Base-by-base conservation (phyloP, 1,284 basidiomycete species). In the Butyriboletus appendiculatus region DNA sequence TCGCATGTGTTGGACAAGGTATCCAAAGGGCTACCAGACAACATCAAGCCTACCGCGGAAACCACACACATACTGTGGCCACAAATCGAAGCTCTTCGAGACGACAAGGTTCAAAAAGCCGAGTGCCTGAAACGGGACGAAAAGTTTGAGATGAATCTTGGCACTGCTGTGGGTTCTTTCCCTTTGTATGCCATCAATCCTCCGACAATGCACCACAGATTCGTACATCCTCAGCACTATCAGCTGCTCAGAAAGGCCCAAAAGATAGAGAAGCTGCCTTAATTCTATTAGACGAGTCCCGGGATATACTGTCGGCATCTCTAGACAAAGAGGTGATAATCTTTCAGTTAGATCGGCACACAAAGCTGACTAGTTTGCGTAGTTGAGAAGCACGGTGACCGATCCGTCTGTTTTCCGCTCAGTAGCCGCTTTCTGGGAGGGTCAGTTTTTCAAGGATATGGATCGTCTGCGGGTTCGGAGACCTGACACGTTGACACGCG, bases 391-490 rank as follows among this genome's bases (percentile, higher is more conserved):
- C 48, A 90, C 88, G 3, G 88, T 98, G 32, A 88, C 86, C 2
- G 94, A 98, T 72, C 96, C 91, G 5, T 82, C 85, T 12, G 86
- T 99, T 53, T 96, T 92, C 63, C 88, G 93, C 46, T 79, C 84
- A 20, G 81, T 97, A 5, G 89, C 97, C 1, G 82, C 92, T 10
- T 88, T 88, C 69, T 98, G 96, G 96, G 97, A 99, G 74, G 77
- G 75, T 30, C 81, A 85, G 50, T 99, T 94, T 76, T 96, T 98
- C 76, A 78, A 88, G 42, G 96, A 98, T 69, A 99, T 99, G 97
- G 77, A 78, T 32, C 85, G 88, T 15, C 81, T 99, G 28, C 85
- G 84, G 58, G 92, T 99, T 48, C 86, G 90, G 54, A 85, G 88
- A 33, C 96, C 97, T 16, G 94, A 96, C 69, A 94, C 86, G 2